Base-by-base conservation (phyloP, 2,329 filamentous ascomycete species). In the Diaporthe citrichinensis region DNA sequence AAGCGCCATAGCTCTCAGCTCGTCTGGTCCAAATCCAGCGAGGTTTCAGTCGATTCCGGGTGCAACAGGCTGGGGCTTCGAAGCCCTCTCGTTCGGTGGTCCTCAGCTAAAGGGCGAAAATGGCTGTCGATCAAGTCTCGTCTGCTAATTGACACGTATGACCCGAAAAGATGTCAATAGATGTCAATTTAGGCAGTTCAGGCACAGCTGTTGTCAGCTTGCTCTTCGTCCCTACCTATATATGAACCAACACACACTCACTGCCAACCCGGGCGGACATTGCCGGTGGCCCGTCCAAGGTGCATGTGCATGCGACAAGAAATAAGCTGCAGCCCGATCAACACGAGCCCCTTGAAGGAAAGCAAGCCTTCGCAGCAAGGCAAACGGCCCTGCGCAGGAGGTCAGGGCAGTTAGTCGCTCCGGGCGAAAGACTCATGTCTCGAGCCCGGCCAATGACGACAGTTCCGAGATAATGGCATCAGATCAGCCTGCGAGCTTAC, bases 401-500 rank as follows among this genome's bases (percentile, higher is more conserved):
- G n/a, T 51, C 44, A 5, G 20, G 41, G 20, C 62, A 17, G 31
- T 25, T 34, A 5, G 14, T 14, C 25, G 14, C 17, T 20, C 10
- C 9, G 62, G 44, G 62, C 31, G 46, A 12, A 31, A 68, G 34
- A 69, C 65, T 69, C 49, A 55, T 41, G 65, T 41, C 34, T 41
- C n/a, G 15, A 69, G n/a, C 49, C 49, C 46, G 34, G 31, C 23
- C 65, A 69, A 69, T 69, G 65, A 69, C 65, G 65, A 49, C 46
- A 69, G 65, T 69, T 69, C 65, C 46, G 49, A 20, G n/a, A 41
- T 69, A 53, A 69, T 69, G 31, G 65, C 65, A 69, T 69, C 65
- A 69, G 44, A 34, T 41, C 65, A 55, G 15, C 17, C 17, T 5
- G 17, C 57, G 23, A 39, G 25, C 59, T 14, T 28, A 28, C 44